Conservation (phyloP, 2,329 filamentous ascomycete genomes). For the Colletotrichum sp. region DNA sequence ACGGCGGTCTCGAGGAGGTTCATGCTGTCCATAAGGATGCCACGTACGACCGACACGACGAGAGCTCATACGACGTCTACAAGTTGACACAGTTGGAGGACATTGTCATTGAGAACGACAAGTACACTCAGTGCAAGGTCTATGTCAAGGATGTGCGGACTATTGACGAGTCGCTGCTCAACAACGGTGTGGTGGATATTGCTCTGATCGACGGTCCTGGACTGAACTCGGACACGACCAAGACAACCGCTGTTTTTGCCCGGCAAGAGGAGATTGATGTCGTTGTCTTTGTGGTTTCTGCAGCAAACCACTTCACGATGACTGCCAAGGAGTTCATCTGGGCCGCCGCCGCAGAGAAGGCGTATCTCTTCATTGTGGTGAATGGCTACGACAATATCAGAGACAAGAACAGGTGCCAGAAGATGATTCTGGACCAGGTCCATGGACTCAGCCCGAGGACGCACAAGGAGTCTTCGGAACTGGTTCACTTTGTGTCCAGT, state of each 20-base stretch:
- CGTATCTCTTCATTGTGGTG: constrained; percentile 98
- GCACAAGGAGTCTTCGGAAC: constrained; percentile 87
- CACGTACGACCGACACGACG: constrained; percentile 85
- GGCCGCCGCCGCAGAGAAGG: constrained; percentile 94
- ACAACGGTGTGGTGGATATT: constrained; percentile 98
- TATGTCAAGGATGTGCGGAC: constrained; percentile 90
- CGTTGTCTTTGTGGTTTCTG: constrained; percentile 96
- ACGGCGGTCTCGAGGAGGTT: constrained; percentile 89
- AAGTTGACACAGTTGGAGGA: constrained; percentile 78
- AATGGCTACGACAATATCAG: constrained; percentile 92
- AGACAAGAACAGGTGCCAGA: constrained; percentile 88
- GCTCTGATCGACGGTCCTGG: constrained; percentile 96
- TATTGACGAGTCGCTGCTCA: constrained; percentile 91
- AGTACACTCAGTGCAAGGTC: constrained; percentile 94
- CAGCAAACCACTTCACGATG: constrained; percentile 96
- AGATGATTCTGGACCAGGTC: constrained; percentile 92
- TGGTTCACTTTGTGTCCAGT: constrained; percentile 98
- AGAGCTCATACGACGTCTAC: constrained; percentile 92
- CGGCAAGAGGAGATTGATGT: constrained; percentile 98
- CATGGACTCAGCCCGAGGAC: constrained; percentile 87
- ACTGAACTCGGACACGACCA: constrained; percentile 92
- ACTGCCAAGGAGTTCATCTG: constrained; percentile 98
- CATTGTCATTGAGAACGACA: constrained; percentile 86
- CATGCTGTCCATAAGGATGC: constrained; percentile 88
- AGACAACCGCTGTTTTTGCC: constrained; percentile 96